Conservation (phyloP, 768 basidiomycete species). For the Lactarius evosmus region DNA sequence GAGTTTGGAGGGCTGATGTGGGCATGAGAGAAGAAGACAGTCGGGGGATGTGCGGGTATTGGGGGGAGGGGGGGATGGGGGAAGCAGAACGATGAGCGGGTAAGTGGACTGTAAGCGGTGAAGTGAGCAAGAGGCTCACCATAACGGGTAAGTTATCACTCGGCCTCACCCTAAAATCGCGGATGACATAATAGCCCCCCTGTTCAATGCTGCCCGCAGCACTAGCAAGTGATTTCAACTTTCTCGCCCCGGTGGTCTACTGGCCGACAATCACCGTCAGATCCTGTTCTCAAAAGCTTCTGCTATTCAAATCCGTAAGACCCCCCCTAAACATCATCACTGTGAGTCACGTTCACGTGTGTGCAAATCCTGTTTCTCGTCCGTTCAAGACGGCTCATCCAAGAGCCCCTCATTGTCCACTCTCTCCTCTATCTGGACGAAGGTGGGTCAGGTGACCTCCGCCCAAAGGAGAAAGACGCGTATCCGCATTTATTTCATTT, state of each 20-base stretch:
- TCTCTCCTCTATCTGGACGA: background rate
- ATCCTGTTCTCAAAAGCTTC: background rate
- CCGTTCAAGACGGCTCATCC: background rate
- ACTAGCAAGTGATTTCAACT: background rate
- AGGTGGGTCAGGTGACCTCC: conserved; percentile 7
- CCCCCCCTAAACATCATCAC: background rate
- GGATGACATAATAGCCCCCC: conserved; percentile 6
- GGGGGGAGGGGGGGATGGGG: background rate
- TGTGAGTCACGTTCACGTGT: too few relatives aligned
- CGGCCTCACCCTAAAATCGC: background rate
- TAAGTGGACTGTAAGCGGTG: conserved; percentile 1
- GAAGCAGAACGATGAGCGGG: background rate
- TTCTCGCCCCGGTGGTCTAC: background rate
- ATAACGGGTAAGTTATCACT: conserved; percentile 8
- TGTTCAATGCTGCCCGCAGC: background rate
- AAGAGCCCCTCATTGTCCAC: background rate
- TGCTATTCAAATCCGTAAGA: conserved; percentile 1
- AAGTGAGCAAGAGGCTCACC: conserved; percentile 14
- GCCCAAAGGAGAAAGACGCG: conserved; percentile 25
- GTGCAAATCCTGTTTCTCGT: too few relatives aligned
- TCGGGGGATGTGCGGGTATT: background rate
- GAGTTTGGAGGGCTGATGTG: conserved; percentile 12
- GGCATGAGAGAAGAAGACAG: conserved; percentile 26
- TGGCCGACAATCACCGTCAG: background rate
- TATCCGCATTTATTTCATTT: conserved; percentile 11